Evolutionary conservation across 306 rosid species (phyloP), one percentile per base, ranked within the genome.

Genomic region (Cicer bijugum): DNA sequence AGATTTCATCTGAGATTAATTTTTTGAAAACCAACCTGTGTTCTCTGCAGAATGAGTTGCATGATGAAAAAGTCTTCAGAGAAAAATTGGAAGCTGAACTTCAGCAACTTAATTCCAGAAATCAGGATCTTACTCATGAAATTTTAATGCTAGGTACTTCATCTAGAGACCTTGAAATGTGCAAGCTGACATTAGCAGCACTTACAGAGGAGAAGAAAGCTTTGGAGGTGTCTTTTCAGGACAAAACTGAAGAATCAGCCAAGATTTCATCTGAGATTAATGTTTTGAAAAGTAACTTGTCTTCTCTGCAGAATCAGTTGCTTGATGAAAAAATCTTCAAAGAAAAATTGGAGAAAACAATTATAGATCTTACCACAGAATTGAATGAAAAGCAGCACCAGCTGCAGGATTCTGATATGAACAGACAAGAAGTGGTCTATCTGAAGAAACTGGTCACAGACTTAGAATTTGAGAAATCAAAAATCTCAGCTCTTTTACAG

Each of bases 381-480:
- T 64, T 89, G 80, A 80, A 86, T 37, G 91, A 85, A 61, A 94
- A 85, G 83, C 81, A 83, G 55, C 73, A 77, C 69, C 87, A 81
- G 79, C 83, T 85, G 76, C 87, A 84, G 72, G 84, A 81, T 50
- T 86, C 83, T 74, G 90, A 88, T 85, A 78, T 74, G 75, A 86
- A 78, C 75, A 81, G 77, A 67, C 85, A 81, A 51, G 93, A 94
- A 80, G 67, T 88, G 78, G 81, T 79, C 75, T 68, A 57, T 83
- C 91, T 88, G 75, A 94, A 83, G 86, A 86, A 80, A 84, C 63
- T 78, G 62, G 71, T 90, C 33, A 71, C 81, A 12, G 85, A 86
- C 71, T 78, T 90, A 9, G 96, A 94, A 72, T 77, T 72, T 12
- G 96, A 91, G 76, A 94, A 90, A 74, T 85, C 93, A 81, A 86